Conservation (phyloP, 352 stramenopile genomes). For the Thraustochytrium sp. region DNA sequence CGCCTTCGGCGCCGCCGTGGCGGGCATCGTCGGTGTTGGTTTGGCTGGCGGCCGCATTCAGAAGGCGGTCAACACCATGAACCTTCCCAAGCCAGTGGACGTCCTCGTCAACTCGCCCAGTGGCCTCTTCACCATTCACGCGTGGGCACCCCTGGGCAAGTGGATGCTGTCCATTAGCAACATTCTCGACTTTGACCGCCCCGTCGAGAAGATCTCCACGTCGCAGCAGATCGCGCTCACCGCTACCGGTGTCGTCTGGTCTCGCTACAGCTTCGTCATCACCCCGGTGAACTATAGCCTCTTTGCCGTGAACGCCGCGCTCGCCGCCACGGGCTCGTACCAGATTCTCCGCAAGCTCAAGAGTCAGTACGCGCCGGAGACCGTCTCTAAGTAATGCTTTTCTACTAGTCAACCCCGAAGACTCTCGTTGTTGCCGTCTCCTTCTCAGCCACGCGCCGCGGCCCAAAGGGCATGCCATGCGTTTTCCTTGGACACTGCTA, state of each 20-base stretch:
- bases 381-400: background rate
- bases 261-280: constrained; percentile 74
- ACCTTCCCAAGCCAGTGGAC: constrained; percentile 55
- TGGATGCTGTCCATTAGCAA: constrained; percentile 78
- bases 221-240: constrained; percentile 70
- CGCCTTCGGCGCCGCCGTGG: background rate
- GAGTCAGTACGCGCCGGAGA: background rate
- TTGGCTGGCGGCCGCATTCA: constrained; percentile 42
- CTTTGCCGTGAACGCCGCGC: constrained; percentile 78
- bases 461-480: too few species aligned
- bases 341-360: constrained; percentile 56
- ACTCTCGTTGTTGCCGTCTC: too few species aligned
- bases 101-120: constrained; percentile 66
- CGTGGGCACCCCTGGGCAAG: constrained; percentile 78
- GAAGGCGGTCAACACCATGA: constrained; percentile 51
- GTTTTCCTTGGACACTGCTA: too few species aligned
- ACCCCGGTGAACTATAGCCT: constrained; percentile 83
- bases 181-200: constrained; percentile 70
- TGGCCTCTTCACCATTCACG: constrained; percentile 70
- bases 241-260: constrained; percentile 77
- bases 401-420: background rate
- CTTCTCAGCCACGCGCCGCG: too few species aligned
- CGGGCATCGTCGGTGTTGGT: background rate
- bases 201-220: constrained; percentile 69
- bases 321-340: constrained; percentile 69